Conservation (phyloP, 169 alveolate genomes). For the Plasmodium cynomolgi region DNA sequence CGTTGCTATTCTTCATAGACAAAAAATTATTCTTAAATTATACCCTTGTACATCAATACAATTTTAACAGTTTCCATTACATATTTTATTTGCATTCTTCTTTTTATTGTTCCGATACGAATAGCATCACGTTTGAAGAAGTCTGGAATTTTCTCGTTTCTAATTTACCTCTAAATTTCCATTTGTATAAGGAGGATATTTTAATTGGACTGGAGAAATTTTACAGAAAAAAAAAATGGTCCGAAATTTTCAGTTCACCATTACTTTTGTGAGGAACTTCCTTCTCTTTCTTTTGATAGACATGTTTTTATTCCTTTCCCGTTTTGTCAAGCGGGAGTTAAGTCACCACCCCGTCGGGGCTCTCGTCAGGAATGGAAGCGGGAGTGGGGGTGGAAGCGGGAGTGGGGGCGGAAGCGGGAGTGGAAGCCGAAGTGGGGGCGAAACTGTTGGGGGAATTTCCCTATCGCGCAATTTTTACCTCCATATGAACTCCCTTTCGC, state of each 20-base stretch:
- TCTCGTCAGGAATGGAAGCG: neutral
- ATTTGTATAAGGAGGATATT: constrained; percentile 54
- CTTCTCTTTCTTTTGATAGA: constrained; percentile 29
- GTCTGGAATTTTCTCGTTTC: constrained; percentile 50
- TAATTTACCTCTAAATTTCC: constrained; percentile 55
- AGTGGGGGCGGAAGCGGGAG: neutral
- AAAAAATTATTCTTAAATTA: constrained; percentile 56
- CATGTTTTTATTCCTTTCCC: constrained; percentile 36
- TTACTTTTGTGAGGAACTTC: constrained; percentile 40
- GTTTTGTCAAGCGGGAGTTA: constrained; percentile 3
- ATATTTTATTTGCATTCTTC: constrained; percentile 44
- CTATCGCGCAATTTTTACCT: neutral
- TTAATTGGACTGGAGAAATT: constrained; percentile 46
- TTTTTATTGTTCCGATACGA: constrained; percentile 69
- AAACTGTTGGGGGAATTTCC: neutral
- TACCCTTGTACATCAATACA: constrained; percentile 51
- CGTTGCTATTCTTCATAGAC: constrained; percentile 56
- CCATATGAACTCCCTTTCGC: constrained; percentile 6
- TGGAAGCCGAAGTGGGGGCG: too few relatives aligned
- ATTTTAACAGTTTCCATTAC: constrained; percentile 33
- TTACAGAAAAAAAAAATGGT: constrained; percentile 18
- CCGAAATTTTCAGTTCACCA: constrained; percentile 30
- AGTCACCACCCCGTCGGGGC: neutral
- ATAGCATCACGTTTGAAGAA: constrained; percentile 66
- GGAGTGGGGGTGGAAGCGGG: too few relatives aligned